Evolutionary conservation across 2,329 filamentous ascomycete species (phyloP).

Genomic region (Colletotrichum sp.): DNA sequence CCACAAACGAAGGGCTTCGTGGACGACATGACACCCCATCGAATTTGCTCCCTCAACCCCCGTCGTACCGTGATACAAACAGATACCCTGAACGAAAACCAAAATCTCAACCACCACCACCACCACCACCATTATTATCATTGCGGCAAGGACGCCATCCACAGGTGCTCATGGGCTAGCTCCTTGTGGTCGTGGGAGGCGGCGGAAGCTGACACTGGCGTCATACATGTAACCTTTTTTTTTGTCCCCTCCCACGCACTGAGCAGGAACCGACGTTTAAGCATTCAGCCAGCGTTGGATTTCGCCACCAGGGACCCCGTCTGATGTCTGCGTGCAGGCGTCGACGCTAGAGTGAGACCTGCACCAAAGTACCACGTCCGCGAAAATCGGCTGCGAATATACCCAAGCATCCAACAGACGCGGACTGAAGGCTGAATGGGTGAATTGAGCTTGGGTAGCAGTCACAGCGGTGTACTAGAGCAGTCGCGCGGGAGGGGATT

Average conservation of each 20-base stretch:
- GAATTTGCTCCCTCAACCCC: background rate
- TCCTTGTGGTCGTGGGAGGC: background rate
- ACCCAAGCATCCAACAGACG: background rate
- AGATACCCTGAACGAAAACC: background rate
- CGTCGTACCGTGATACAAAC: background rate
- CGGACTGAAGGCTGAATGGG: background rate
- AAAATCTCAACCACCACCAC: background rate
- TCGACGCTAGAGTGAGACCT: background rate
- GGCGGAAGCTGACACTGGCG: conserved; percentile 8
- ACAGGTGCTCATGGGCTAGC: background rate
- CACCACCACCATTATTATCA: background rate
- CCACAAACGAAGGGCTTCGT: background rate
- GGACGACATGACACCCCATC: background rate
- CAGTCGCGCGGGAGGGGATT: background rate
- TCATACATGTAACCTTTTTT: conserved; percentile 18
- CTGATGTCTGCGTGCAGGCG: conserved; percentile 4
- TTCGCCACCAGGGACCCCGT: conserved; percentile 6
- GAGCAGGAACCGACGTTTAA: background rate
- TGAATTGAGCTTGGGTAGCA: background rate
- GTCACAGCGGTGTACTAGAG: background rate
- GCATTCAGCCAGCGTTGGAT: background rate
- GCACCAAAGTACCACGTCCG: background rate
- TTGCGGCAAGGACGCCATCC: background rate
- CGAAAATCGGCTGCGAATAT: background rate
- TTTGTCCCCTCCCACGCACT: background rate